Conservation (phyloP, 176 grass and related monocot genomes). For the Alopecurus myosuroides region DNA sequence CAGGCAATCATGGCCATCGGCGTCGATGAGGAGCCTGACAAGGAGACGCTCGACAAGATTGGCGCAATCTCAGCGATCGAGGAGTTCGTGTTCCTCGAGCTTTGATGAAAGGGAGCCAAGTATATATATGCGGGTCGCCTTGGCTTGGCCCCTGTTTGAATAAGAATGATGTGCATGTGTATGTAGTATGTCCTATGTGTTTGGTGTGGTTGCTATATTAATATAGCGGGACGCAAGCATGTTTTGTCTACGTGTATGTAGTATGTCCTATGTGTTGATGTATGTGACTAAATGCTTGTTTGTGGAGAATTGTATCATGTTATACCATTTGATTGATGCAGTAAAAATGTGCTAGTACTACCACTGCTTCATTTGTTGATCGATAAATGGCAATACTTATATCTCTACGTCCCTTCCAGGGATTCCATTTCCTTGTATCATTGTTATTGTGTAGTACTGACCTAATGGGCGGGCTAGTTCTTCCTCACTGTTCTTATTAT, state of each 20-base stretch:
- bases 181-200: slow-evolving; percentile 13
- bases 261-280: slow-evolving; percentile 2
- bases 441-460: not conserved
- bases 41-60: slow-evolving; percentile 73
- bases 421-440: not conserved
- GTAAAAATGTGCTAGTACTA: not conserved
- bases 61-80: slow-evolving; percentile 62
- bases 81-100: slow-evolving; percentile 95
- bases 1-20: slow-evolving; percentile 97
- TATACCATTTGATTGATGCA: slow-evolving; percentile 12
- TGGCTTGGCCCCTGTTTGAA: slow-evolving; percentile 21
- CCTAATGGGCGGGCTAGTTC: too few relatives aligned
- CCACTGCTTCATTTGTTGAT: not conserved
- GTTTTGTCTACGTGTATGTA: too few relatives aligned
- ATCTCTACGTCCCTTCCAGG: not conserved
- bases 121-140: slow-evolving; percentile 13
- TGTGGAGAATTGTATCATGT: not conserved
- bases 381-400: not conserved
- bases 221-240: too few relatives aligned
- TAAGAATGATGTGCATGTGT: slow-evolving; percentile 4
- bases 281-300: not conserved
- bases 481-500: too few relatives aligned
- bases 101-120: slow-evolving; percentile 30
- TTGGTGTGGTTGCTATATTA: too few relatives aligned
- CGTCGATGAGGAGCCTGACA: slow-evolving; percentile 80